Percentiles rank a stretch among this genome's conserved stretches.
These are phyloP conservation scores for Penicillium sp. DNA, from an alignment of 2,329 filamentous ascomycete species.

Conservation along the genomic window DNA sequence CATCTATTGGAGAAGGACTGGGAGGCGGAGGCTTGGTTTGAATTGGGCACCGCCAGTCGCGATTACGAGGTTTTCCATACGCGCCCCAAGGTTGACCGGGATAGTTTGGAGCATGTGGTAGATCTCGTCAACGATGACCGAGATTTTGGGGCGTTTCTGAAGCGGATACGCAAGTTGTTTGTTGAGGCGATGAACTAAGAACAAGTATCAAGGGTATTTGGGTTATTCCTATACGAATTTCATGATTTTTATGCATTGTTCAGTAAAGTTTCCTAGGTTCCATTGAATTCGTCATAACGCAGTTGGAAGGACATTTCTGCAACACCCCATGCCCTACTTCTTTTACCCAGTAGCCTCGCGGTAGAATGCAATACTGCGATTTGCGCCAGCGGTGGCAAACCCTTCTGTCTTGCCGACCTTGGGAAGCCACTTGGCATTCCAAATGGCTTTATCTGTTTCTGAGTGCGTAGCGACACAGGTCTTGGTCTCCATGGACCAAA, in stretches of 20 bases:
- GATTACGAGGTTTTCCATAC: conserved; percentile 84
- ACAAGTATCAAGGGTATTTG: not conserved
- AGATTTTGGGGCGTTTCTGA: conserved; percentile 60
- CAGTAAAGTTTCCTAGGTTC: conserved; percentile 9
- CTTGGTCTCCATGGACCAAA: conserved; percentile 85
- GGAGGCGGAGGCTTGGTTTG: conserved; percentile 90
- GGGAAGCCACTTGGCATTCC: conserved; percentile 80
- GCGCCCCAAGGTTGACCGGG: conserved; percentile 62
- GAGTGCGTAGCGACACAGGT: conserved; percentile 90
- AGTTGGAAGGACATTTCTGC: not conserved
- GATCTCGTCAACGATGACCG: conserved; percentile 59
- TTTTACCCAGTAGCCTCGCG: conserved; percentile 70
- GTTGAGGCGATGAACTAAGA: conserved; percentile 52
- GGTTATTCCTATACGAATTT: conserved; percentile 14
- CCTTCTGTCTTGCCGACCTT: conserved; percentile 61
- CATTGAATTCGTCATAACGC: conserved; percentile 14
- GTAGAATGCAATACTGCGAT: conserved; percentile 75
- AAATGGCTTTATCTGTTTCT: conserved; percentile 81
- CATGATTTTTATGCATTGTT: conserved; percentile 16
- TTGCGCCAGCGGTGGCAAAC: conserved; percentile 79
- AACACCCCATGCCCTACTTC: not conserved
- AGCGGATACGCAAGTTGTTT: conserved; percentile 62
- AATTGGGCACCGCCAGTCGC: conserved; percentile 73
- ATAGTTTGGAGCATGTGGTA: conserved; percentile 54
- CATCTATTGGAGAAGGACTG: conserved; percentile 84